A percentile compares a stretch with the other conserved stretches of the same genome.
phyloP scores from a whole-genome alignment of 176 grass and related monocot species.

The Bromus sterilis region DNA sequence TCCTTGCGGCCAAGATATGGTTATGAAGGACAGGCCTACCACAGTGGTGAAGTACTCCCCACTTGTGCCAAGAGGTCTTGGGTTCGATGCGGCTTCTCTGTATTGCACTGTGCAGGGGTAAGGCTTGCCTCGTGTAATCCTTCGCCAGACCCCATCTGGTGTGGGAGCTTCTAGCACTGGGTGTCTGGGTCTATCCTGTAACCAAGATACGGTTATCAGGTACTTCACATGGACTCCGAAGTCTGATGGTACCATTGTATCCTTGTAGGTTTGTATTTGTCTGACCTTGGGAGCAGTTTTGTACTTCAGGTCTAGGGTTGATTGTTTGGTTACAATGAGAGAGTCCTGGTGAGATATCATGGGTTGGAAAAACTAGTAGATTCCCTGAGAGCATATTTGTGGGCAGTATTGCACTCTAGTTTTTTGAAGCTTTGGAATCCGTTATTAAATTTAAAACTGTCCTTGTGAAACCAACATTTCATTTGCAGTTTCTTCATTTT shows the following conservation, averaged over 20 bases:
- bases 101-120: no score
- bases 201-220: not conserved
- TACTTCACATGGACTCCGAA: not conserved
- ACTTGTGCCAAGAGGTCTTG: no score
- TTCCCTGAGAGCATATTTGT: not conserved
- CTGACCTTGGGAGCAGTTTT: not conserved
- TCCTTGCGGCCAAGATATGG: not conserved
- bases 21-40: no score
- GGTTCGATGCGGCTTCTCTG: no score
- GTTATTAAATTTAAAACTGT: not conserved
- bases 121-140: no score
- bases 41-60: no score
- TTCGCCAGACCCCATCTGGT: no score
- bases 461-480: not conserved
- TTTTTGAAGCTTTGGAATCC: not conserved
- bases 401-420: not conserved
- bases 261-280: not conserved
- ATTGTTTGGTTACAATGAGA: not conserved
- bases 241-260: not conserved
- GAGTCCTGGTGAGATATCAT: not conserved
- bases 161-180: no score
- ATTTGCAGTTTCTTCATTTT: not conserved
- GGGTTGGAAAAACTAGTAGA: not conserved
- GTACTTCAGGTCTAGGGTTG: not conserved
- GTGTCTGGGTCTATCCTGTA: no score